phyloP scores from a whole-genome alignment of 2,329 filamentous ascomycete genomes.

The Geosmithia putterillii region DNA sequence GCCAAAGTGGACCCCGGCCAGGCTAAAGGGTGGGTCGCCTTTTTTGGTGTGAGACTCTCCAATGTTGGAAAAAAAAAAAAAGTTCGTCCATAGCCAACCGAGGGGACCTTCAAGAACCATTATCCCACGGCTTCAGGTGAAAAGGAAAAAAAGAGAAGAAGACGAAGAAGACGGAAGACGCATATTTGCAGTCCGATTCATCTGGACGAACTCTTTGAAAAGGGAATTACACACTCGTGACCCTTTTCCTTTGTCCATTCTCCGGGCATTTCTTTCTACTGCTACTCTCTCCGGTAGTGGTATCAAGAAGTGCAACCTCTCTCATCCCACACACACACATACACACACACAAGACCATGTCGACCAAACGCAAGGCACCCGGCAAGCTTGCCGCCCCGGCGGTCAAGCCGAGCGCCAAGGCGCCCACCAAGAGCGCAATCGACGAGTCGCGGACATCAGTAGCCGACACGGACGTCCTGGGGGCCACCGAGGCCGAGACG shows the following conservation, averaged over 20 bases:
- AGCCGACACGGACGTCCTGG: slow-evolving; percentile 25
- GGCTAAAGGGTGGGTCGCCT: neutral
- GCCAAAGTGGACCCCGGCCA: neutral
- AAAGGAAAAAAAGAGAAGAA: neutral
- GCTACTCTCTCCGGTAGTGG: neutral
- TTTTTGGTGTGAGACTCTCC: neutral
- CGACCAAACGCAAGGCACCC: slow-evolving; percentile 48
- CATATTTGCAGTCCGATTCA: neutral
- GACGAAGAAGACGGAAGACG: neutral
- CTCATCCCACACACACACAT: neutral
- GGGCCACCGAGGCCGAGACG: slow-evolving; percentile 23
- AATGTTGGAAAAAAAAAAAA: slow-evolving; percentile 7
- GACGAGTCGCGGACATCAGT: slow-evolving; percentile 48
- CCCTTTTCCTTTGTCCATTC: neutral
- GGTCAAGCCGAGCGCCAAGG: slow-evolving; percentile 41
- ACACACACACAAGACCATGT: slow-evolving; percentile 27
- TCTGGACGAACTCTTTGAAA: neutral
- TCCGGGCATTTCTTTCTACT: neutral
- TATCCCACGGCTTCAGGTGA: neutral
- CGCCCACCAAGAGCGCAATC: slow-evolving; percentile 34
- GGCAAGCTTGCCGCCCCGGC: slow-evolving; percentile 44
- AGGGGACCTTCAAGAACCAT: neutral
- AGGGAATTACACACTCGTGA: no score
- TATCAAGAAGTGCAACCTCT: neutral
- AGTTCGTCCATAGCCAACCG: slow-evolving; percentile 3